These are phyloP conservation scores for Fragilaria crotonensis DNA, from an alignment of 108 stramenopile genomes.

Conservation along the genomic window DNA sequence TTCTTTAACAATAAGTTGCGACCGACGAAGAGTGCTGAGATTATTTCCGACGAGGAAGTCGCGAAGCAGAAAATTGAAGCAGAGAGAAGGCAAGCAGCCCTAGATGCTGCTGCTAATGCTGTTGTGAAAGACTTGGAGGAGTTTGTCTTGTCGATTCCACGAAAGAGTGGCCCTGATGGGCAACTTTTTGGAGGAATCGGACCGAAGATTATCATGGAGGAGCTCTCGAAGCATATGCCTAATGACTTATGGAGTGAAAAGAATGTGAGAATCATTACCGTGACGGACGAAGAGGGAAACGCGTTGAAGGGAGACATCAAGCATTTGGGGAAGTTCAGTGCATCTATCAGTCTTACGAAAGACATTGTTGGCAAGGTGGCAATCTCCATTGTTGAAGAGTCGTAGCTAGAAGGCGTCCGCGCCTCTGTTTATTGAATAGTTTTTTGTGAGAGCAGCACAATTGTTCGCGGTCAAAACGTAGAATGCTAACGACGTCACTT, in stretches of 20 bases:
- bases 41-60: constrained; percentile 66
- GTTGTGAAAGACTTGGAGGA: constrained; percentile 21
- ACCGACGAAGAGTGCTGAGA: constrained; percentile 38
- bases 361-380: constrained; percentile 40
- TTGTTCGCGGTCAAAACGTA: no score
- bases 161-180: constrained; percentile 71
- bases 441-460: no score
- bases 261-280: constrained; percentile 31
- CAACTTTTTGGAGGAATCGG: constrained; percentile 75
- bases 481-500: no score
- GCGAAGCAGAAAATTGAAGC: constrained; percentile 27
- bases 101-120: constrained; percentile 14
- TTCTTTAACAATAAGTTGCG: constrained; percentile 73
- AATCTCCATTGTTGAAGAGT: constrained; percentile 36
- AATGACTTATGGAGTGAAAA: constrained; percentile 35
- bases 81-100: constrained; percentile 24
- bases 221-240: constrained; percentile 32
- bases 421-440: no score
- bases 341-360: constrained; percentile 36
- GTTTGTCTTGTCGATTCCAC: constrained; percentile 17
- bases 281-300: constrained; percentile 40
- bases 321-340: constrained; percentile 44
- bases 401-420: no score
- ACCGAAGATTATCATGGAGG: constrained; percentile 52
- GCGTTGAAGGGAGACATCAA: constrained; percentile 62